These are phyloP conservation scores for Beauveria varroae DNA, from an alignment of 2,329 filamentous ascomycete genomes.

Conservation along the genomic window DNA sequence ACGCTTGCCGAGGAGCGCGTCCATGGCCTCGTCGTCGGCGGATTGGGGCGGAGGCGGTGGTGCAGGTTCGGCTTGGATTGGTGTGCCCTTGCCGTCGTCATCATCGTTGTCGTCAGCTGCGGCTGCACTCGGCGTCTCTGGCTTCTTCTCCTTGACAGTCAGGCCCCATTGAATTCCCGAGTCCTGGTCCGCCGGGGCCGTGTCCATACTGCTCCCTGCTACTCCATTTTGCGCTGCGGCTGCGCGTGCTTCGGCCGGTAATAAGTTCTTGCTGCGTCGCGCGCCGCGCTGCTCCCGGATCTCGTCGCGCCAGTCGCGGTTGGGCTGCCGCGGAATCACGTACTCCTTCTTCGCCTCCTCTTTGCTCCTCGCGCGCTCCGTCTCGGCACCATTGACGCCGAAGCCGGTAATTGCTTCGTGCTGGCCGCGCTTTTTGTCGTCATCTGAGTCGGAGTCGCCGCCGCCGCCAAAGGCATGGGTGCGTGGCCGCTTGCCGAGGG, in stretches of 20 bases:
- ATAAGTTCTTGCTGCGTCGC: constrained; percentile 40
- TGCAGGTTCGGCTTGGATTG: no score
- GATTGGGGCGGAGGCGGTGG: constrained; percentile 6
- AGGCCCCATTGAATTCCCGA: constrained; percentile 50
- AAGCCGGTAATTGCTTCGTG: constrained; percentile 45
- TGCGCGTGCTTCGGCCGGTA: constrained; percentile 41
- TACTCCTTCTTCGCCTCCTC: constrained; percentile 27
- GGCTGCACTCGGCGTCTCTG: not conserved
- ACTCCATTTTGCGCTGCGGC: not conserved
- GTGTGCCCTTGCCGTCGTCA: constrained; percentile 7
- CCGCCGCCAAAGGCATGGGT: constrained; percentile 30
- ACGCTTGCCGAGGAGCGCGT: constrained; percentile 54
- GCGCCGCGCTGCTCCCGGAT: constrained; percentile 31
- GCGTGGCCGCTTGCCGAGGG: constrained; percentile 42
- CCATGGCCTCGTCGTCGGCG: constrained; percentile 51
- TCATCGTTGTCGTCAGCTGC: constrained; percentile 10
- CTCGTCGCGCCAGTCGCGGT: constrained; percentile 56
- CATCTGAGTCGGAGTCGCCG: constrained; percentile 35
- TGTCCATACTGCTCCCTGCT: constrained; percentile 16
- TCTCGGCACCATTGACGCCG: constrained; percentile 35
- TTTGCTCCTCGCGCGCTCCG: constrained; percentile 28
- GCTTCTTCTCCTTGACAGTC: constrained; percentile 34
- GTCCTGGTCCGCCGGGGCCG: constrained; percentile 37
- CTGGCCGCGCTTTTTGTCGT: constrained; percentile 21
- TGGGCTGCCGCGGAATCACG: constrained; percentile 51